These are phyloP conservation scores for Phytophthora pisi DNA, from an alignment of 352 stramenopile species.

Conservation along the genomic window DNA sequence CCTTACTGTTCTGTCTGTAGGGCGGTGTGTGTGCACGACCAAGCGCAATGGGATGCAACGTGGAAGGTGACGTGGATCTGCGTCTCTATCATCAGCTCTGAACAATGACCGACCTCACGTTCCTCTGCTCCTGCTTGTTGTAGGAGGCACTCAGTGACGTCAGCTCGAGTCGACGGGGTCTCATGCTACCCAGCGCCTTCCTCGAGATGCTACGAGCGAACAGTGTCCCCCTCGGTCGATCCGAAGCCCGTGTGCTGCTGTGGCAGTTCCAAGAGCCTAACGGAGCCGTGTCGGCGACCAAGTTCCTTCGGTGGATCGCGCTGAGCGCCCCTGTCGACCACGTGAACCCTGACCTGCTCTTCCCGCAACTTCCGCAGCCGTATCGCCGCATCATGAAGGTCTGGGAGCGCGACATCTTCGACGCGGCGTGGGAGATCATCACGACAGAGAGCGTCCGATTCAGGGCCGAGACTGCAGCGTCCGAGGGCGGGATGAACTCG, in stretches of 20 bases:
- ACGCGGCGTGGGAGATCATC: constrained; percentile 60
- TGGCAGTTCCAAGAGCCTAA: constrained; percentile 55
- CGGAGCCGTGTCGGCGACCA: constrained; percentile 36
- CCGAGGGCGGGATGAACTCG: neutral
- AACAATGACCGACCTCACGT: neutral
- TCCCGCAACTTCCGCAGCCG: constrained; percentile 69
- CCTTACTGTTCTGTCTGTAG: constrained; percentile 14
- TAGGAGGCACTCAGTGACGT: constrained; percentile 44
- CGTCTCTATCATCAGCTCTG: neutral
- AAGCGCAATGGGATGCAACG: constrained; percentile 43
- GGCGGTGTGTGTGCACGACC: constrained; percentile 41
- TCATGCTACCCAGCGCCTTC: constrained; percentile 49
- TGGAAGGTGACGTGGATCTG: constrained; percentile 35
- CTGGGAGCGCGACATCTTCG: constrained; percentile 63
- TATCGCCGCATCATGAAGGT: constrained; percentile 72
- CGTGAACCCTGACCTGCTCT: constrained; percentile 63
- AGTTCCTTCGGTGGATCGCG: constrained; percentile 67
- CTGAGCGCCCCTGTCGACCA: constrained; percentile 58
- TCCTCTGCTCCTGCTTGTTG: neutral
- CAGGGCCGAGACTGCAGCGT: constrained; percentile 36
- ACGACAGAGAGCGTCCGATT: constrained; percentile 45
- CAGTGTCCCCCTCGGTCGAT: constrained; percentile 39
- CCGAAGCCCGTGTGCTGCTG: constrained; percentile 33
- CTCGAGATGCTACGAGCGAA: constrained; percentile 61
- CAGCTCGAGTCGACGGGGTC: constrained; percentile 33